These are phyloP conservation scores for Dactylonectria macrodidyma DNA, from an alignment of 2,329 filamentous ascomycete genomes.

Conservation along the genomic window DNA sequence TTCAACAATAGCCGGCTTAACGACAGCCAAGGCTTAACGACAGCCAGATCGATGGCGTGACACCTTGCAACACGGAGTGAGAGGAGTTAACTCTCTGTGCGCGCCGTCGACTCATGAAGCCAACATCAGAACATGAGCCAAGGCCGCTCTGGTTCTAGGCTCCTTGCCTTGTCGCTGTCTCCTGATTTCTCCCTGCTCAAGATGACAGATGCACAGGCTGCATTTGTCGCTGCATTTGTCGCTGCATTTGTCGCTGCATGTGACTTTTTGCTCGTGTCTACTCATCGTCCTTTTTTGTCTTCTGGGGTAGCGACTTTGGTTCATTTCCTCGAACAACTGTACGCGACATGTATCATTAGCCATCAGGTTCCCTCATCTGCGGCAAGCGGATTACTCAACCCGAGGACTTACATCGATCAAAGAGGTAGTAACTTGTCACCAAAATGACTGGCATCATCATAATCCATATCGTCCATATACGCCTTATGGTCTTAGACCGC, in stretches of 20 bases:
- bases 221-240: not conserved
- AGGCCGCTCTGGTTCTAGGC: not conserved
- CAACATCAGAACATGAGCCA: too few species aligned
- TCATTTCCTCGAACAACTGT: slow-evolving; percentile 52
- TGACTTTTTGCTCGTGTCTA: not conserved
- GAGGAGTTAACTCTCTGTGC: too few species aligned
- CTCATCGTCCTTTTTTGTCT: not conserved
- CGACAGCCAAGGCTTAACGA: too few species aligned
- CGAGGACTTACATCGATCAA: slow-evolving; percentile 61
- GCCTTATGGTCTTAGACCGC: slow-evolving; percentile 60
- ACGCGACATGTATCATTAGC: slow-evolving; percentile 14
- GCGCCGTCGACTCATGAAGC: too few species aligned
- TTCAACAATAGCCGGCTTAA: too few species aligned
- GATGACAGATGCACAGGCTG: not conserved
- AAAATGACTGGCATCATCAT: slow-evolving; percentile 68
- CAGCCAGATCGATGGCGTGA: too few species aligned
- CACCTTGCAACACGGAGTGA: too few species aligned
- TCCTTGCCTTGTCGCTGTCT: not conserved
- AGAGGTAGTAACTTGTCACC: slow-evolving; percentile 69
- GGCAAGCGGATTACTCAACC: fast-evolving
- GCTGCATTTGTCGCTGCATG: not conserved
- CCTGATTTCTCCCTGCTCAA: not conserved
- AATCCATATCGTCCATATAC: slow-evolving; percentile 63
- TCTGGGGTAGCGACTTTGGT: slow-evolving; percentile 41
- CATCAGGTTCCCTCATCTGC: not conserved